Percentiles rank a stretch among this genome's conserved stretches.
phyloP scores from a whole-genome alignment of 1,284 basidiomycete species.

The Phylloboletellus chloephorus region DNA sequence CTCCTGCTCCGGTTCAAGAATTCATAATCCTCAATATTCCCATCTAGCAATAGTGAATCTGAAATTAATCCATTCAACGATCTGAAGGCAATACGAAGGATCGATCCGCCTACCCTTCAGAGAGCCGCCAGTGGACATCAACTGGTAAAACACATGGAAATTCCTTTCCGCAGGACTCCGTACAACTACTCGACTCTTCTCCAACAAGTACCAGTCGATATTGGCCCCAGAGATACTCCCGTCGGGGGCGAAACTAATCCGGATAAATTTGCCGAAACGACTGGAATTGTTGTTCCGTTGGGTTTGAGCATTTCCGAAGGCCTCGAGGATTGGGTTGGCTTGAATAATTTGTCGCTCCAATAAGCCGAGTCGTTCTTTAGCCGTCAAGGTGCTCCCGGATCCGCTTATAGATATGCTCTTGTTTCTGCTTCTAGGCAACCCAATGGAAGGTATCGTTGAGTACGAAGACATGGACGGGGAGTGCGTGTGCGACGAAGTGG shows the following conservation, averaged over 20 bases:
- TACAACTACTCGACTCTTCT: constrained; percentile 95
- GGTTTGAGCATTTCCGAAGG: constrained; percentile 98
- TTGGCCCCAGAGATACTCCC: constrained; percentile 97
- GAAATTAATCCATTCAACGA: constrained; percentile 9
- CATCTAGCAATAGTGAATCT: constrained; percentile 77
- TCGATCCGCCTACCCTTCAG: constrained; percentile 54
- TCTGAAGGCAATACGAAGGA: not conserved
- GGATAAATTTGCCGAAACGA: constrained; percentile 97
- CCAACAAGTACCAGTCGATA: constrained; percentile 98
- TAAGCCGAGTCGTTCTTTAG: constrained; percentile 74
- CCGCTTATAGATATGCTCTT: constrained; percentile 44
- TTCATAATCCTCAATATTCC: constrained; percentile 78
- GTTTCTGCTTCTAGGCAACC: constrained; percentile 52
- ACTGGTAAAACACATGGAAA: constrained; percentile 98
- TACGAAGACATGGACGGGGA: constrained; percentile 47
- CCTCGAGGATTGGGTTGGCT: constrained; percentile 96
- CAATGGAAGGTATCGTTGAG: constrained; percentile 49
- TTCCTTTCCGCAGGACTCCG: constrained; percentile 84
- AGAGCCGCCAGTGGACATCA: constrained; percentile 61
- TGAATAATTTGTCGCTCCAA: constrained; percentile 96
- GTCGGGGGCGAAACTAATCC: constrained; percentile 90
- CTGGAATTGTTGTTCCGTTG: constrained; percentile 99
- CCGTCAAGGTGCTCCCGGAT: constrained; percentile 43
- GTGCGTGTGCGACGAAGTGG: constrained; percentile 58
- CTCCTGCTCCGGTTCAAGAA: constrained; percentile 87